Evolutionary conservation across 495 filamentous ascomycete species (phyloP), one percentile per base, ranked within the genome.

Genomic region (Tuber brumale): DNA sequence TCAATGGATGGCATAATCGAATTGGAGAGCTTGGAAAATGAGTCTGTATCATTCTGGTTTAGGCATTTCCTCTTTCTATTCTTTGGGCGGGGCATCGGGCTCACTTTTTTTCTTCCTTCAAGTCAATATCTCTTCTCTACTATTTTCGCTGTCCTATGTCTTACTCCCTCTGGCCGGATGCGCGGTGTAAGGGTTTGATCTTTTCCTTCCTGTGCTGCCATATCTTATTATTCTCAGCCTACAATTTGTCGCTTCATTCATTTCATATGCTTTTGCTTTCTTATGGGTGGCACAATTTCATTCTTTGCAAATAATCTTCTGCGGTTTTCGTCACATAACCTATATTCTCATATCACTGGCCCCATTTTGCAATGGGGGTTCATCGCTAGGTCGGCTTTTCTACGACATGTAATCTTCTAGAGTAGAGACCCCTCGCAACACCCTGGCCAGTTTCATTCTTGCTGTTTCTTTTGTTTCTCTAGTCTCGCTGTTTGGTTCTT

Each of bases 391-490:
- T 19, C 14, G 23, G 42, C 57, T 18, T 66, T 74, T 73, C 66
- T n/a, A 72, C 46, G 41, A 27, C 72, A 70, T 74, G 39, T 43
- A 74, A 3, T 77, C 78, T 31, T 80, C 71, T 69, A 72, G 31
- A 23, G 70, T 80, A 27, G 73, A 73, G 23, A 80, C 78, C 37
- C 81, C 73, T 35, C 72, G 71, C 61, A 82, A 51, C 6, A 80
- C 75, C 31, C 66, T 79, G 18, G 73, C 76, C 48, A 82, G 41
- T 43, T 77, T 81, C 74, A 45, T 72, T 48, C 81, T 82, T 4
- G 46, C 73, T 9, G 66, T 77, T 18, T 61, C 72, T 61, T 21
- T 73, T 21, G 31, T 66, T n/a, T 66, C 27, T 27, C 57, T 35
- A 27, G 31, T 35, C 57, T 27, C 71, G 35, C 48, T 73, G 41